Percentiles rank a stretch among this genome's conserved stretches.
phyloP scores from a whole-genome alignment of 2,329 filamentous ascomycete genomes.

The Tolypocladium sp. region DNA sequence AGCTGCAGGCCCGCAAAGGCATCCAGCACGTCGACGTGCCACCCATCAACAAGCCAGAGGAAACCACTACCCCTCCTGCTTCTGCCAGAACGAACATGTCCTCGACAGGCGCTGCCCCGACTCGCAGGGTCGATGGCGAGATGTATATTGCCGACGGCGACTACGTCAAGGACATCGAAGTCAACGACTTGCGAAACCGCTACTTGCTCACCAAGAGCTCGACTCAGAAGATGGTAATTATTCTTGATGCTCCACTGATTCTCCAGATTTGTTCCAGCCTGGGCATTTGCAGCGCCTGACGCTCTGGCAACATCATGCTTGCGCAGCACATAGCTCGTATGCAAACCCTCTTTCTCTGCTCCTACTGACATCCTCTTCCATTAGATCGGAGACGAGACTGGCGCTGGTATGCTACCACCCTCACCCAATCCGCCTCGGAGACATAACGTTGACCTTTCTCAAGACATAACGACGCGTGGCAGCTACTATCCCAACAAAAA shows the following conservation, averaged over 20 bases:
- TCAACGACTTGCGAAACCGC: conserved; percentile 94
- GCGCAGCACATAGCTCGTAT: conserved; percentile 58
- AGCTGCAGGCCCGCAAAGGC: conserved; percentile 76
- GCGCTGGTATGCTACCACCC: conserved; percentile 78
- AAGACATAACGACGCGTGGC: conserved; percentile 97
- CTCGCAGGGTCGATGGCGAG: conserved; percentile 65
- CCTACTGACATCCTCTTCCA: conserved; percentile 87
- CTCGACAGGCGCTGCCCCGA: conserved; percentile 20
- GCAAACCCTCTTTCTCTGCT: conserved; percentile 62
- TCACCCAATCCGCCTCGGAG: conserved; percentile 22
- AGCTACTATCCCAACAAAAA: conserved; percentile 96
- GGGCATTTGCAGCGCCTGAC: conserved; percentile 30
- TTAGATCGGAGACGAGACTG: conserved; percentile 99
- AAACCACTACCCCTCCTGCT: conserved; percentile 16
- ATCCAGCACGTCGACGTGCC: conserved; percentile 87
- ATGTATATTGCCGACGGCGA: conserved; percentile 95
- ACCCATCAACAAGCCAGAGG: conserved; percentile 57
- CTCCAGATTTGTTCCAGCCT: conserved; percentile 23
- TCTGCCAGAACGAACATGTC: conserved; percentile 27
- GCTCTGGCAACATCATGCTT: conserved; percentile 56
- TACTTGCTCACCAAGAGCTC: conserved; percentile 96
- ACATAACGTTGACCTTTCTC: conserved; percentile 43
- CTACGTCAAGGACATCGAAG: conserved; percentile 97
- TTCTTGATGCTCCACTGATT: conserved; percentile 35
- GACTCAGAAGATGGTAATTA: conserved; percentile 99